A percentile compares a stretch with the other conserved stretches of the same genome.
These are phyloP conservation scores for Dactylellina parvicollis DNA, from an alignment of 2,329 filamentous ascomycete species.

Conservation along the genomic window DNA sequence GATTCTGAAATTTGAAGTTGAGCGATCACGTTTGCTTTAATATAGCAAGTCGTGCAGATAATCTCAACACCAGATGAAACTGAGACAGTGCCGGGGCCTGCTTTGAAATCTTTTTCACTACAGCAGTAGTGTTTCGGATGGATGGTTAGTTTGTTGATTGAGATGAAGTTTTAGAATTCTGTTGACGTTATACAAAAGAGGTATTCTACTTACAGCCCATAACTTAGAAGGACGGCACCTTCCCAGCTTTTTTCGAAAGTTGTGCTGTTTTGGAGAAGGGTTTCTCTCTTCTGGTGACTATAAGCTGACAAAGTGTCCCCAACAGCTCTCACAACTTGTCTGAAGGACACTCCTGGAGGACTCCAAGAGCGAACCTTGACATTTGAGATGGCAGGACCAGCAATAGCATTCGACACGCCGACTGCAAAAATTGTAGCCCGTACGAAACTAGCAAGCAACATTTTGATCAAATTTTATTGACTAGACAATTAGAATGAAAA, in stretches of 20 bases:
- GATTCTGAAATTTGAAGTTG: conserved; percentile 62
- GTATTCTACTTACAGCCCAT: conserved; percentile 1
- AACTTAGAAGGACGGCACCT: conserved; percentile 61
- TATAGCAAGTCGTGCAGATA: conserved; percentile 66
- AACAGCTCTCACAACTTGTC: conserved; percentile 27
- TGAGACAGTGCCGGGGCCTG: conserved; percentile 36
- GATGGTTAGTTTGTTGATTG: neutral
- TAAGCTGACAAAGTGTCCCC: conserved; percentile 19
- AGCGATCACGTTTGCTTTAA: conserved; percentile 64
- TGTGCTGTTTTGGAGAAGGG: conserved; percentile 59
- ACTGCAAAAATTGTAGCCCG: conserved; percentile 8
- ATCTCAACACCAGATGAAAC: conserved; percentile 64
- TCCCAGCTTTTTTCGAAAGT: conserved; percentile 63
- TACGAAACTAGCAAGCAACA: conserved; percentile 18
- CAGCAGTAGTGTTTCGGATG: too few relatives aligned
- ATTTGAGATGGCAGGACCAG: conserved; percentile 2
- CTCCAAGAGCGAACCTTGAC: conserved; percentile 24
- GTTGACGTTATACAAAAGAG: neutral
- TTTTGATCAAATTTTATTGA: neutral
- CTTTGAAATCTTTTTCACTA: conserved; percentile 24
- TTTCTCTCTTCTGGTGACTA: conserved; percentile 55
- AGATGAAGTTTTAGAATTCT: neutral
- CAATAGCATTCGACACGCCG: neutral
- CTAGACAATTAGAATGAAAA: neutral
- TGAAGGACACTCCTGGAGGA: neutral